A percentile compares a stretch with the other conserved stretches of the same genome.
phyloP scores from a whole-genome alignment of 495 filamentous ascomycete species.

The Parachaetomium inaequale region DNA sequence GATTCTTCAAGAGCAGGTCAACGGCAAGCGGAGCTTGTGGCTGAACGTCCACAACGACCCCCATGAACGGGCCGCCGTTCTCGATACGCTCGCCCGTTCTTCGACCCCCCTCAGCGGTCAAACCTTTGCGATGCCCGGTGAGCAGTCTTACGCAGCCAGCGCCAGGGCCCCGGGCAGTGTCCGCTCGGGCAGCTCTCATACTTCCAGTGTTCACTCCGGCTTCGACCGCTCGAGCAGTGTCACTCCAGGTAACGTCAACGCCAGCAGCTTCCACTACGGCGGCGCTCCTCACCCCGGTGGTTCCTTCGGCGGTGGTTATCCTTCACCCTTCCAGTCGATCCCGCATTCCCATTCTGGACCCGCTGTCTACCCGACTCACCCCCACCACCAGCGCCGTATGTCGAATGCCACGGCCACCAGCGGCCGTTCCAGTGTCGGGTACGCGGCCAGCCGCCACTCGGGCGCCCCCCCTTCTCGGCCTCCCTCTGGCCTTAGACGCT shows the following conservation, averaged over 20 bases:
- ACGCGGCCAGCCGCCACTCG: background rate
- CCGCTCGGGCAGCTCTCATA: background rate
- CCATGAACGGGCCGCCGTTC: conserved; percentile 14
- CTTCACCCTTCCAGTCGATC: background rate
- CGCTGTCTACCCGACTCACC: background rate
- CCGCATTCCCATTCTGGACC: background rate
- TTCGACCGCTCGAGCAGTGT: background rate
- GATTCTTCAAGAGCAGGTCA: conserved; percentile 25
- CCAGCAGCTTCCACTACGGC: background rate
- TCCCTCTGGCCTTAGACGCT: background rate
- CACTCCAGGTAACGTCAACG: background rate
- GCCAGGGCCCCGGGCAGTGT: background rate
- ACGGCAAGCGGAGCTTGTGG: conserved; percentile 28
- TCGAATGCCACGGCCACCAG: background rate
- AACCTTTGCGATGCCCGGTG: conserved; percentile 1
- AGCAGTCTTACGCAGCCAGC: background rate
- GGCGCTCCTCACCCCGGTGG: background rate
- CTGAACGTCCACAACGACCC: conserved; percentile 23
- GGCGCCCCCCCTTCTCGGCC: background rate
- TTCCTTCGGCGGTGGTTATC: background rate
- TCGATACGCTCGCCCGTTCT: background rate
- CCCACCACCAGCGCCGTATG: background rate
- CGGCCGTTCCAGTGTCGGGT: background rate
- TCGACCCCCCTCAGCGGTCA: background rate
- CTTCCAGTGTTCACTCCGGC: background rate